Conservation (phyloP, 208 protist species). For the Trypanosoma cruzi region DNA sequence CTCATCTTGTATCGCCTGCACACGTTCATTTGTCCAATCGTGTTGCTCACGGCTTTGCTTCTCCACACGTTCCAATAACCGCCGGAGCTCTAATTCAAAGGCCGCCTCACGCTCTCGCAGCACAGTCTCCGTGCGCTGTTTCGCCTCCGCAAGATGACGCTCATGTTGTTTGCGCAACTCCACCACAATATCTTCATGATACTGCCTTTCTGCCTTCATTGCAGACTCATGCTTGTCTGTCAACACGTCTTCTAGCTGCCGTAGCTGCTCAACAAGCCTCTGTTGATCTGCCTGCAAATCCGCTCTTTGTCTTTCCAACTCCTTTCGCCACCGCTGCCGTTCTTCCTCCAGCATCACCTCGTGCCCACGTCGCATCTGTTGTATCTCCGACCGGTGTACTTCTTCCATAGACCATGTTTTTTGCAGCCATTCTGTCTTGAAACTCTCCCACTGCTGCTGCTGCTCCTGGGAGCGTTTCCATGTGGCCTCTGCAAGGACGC, state of each 20-base stretch:
- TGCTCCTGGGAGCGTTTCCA: conserved; percentile 2
- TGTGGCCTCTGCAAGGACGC: not conserved
- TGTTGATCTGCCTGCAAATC: conserved; percentile 12
- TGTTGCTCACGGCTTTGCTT: conserved; percentile 7
- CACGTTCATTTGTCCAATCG: conserved; percentile 4
- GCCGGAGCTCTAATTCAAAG: conserved; percentile 10
- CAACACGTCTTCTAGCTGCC: conserved; percentile 18
- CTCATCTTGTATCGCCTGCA: conserved; percentile 18
- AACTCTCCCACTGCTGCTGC: conserved; percentile 7
- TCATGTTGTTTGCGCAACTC: conserved; percentile 22
- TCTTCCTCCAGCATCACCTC: conserved; percentile 5
- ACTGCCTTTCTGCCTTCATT: conserved; percentile 24
- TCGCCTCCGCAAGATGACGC: conserved; percentile 7
- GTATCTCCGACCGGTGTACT: conserved; percentile 14
- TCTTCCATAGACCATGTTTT: conserved; percentile 20
- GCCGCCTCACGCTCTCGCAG: conserved; percentile 9
- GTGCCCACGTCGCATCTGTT: conserved; percentile 5
- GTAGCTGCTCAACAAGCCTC: conserved; percentile 23
- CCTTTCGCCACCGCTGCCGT: conserved; percentile 16
- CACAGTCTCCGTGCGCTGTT: conserved; percentile 1
- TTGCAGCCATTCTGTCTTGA: conserved; percentile 1
- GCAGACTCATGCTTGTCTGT: conserved; percentile 10
- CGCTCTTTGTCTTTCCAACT: conserved; percentile 4
- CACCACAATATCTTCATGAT: conserved; percentile 10
- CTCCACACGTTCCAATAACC: conserved; percentile 17